Evolutionary conservation across 2,329 filamentous ascomycete species (phyloP).

Genomic region (Cryoendolithus antarcticus): DNA sequence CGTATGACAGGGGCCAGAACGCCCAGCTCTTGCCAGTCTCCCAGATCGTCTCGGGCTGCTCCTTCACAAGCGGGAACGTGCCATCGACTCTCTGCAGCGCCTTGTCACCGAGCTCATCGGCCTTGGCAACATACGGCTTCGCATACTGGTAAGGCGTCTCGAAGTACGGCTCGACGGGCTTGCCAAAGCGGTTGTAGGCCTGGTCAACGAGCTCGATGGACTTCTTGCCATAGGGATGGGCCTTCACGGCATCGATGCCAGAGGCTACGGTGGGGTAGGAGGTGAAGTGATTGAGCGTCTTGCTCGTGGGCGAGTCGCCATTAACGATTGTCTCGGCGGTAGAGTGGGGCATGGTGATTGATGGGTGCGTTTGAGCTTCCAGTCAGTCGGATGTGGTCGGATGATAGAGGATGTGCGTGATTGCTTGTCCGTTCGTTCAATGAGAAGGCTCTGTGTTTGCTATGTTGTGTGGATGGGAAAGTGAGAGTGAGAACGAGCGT

Average conservation of each 20-base stretch:
- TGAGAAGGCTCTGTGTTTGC: no score
- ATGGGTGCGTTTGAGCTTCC: not conserved
- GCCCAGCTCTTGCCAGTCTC: conserved; percentile 51
- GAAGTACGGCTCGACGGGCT: conserved; percentile 67
- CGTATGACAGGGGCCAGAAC: conserved; percentile 38
- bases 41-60: conserved; percentile 39
- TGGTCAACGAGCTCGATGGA: conserved; percentile 64
- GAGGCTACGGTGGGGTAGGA: conserved; percentile 77
- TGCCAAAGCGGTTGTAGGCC: conserved; percentile 64
- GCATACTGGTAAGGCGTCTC: conserved; percentile 69
- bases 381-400: no score
- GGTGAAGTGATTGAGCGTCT: conserved; percentile 51
- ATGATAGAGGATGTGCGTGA: no score
- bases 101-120: conserved; percentile 54
- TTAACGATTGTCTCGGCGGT: conserved; percentile 30
- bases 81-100: conserved; percentile 34
- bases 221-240: conserved; percentile 71
- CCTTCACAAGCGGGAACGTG: conserved; percentile 46
- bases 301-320: conserved; percentile 34
- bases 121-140: conserved; percentile 71
- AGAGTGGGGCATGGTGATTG: conserved; percentile 36
- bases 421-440: no score
- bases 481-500: no score
- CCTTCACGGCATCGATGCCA: conserved; percentile 63
- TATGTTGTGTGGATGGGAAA: no score